Base-by-base conservation (phyloP, 208 protist genomes). In the Leptomonas pyrrhocoris region DNA sequence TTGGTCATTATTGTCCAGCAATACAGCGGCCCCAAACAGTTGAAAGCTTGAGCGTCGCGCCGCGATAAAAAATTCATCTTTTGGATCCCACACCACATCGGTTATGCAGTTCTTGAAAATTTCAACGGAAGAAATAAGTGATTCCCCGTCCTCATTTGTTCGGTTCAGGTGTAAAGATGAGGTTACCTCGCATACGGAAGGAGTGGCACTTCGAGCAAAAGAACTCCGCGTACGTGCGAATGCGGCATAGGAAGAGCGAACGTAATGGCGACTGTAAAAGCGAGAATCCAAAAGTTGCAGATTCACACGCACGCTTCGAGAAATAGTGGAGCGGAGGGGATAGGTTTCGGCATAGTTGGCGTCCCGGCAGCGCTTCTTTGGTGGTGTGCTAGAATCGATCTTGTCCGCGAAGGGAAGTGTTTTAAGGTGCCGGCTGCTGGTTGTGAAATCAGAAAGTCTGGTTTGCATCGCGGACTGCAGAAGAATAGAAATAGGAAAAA, bases 31-130 rank as follows among this genome's bases (percentile, higher is more conserved):
- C 0, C 63, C 50, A 43, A 77, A 70, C 40, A 81, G 70, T 42
- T 76, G 55, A 46, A 80, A 74, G 6, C 66, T 25, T 0, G 74
- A 80, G 43, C 74, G 67, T 16, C 61, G 51, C 19, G 49, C 11
- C 1, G 61, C 58, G 31, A 80, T 60, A 21, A 74, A 53, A 56
- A 70, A 64, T 28, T 80, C 68, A 34, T 74, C 59, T 43, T 64
- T 64, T 40, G 61, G 55, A 30, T 80, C 74, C 58, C 60, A 74
- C 3, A 28, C 48, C 42, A 75, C 60, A 31, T 75, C 58, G 3
- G 30, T 48, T 18, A 80, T 42, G 23, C 61, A 66, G 45, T 80
- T 75, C 30, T 63, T 73, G 19, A 66, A 80, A 0, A 46, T 53
- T 21, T 74, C 64, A 31, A 61, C 19, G 23, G 57, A 50, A 1